Evolutionary conservation across 2,329 filamentous ascomycete species (phyloP), one percentile per base, ranked within the genome.

Genomic region (Phoma herbarum): DNA sequence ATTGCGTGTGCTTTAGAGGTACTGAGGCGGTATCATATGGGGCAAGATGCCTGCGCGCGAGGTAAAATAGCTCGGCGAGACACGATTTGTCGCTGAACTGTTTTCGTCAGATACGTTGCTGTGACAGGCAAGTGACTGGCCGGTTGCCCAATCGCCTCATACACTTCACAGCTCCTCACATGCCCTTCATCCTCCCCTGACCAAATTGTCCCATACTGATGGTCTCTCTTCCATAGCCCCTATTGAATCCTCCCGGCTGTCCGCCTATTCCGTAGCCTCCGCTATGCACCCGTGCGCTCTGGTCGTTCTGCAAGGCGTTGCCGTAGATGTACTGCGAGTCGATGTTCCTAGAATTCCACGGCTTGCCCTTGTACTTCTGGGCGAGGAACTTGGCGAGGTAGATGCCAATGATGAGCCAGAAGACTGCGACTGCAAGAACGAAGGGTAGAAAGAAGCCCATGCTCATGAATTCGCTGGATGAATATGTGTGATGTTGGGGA

Each of bases 381-480:
- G 68, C 67, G 6, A 69, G 57, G 58, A 63, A 69, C 16, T 41
- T 49, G 18, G 66, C 66, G 10, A 70, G 57, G 28, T 65, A 26
- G 12, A 67, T 14, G 11, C 67, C 67, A 16, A 69, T 54, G 25
- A 47, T 25, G 16, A 57, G 53, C 67, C 67, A 70, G 33, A 55
- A 58, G 12, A 52, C 9, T 22, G 67, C 67, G 31, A 69, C 33
- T 12, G 63, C 25, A n/a, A 70, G n/a, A 33, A 63, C 14, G 41
- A 70, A 59, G 37, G 55, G 56, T 26, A 67, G 39, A 50, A 67
- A 61, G 20, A 59, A 28, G 22, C n/a, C 37, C 53, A 62, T 49
- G 23, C 39, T 33, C 20, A n/a, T 39, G 42, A 39, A 14, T 35
- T n/a, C 12, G 43, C 16, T 28, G 7, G 26, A 12, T 20, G n/a